These are phyloP conservation scores for Dactylis glomerata DNA, from an alignment of 176 grass and related monocot species.

Conservation along the genomic window DNA sequence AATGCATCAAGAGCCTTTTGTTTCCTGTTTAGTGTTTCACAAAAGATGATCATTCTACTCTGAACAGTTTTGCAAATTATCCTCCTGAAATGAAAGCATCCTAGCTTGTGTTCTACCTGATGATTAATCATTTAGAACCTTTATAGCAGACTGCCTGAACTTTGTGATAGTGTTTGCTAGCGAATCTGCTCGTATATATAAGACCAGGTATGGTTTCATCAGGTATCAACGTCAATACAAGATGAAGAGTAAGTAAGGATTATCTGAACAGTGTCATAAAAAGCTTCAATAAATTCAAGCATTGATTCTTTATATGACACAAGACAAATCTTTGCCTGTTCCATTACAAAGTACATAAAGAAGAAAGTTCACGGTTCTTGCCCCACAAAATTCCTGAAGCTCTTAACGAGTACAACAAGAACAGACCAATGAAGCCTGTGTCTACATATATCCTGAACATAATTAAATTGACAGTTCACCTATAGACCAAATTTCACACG, in stretches of 20 bases:
- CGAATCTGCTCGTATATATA: background rate
- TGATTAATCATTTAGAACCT: background rate
- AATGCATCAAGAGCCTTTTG: conserved; percentile 25
- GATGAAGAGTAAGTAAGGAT: background rate
- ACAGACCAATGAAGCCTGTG: background rate
- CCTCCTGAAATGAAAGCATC: conserved; percentile 1
- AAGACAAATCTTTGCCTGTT: conserved; percentile 16
- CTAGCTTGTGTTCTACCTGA: background rate
- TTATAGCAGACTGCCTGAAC: background rate
- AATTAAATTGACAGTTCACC: background rate
- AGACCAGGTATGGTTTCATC: background rate
- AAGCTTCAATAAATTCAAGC: background rate
- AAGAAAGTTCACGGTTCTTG: background rate
- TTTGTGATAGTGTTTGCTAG: background rate
- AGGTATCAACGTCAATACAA: background rate
- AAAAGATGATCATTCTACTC: background rate
- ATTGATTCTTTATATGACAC: background rate
- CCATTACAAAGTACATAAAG: conserved; percentile 4
- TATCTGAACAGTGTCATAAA: background rate
- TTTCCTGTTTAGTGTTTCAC: background rate
- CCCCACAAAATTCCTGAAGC: background rate
- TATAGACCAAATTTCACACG: background rate
- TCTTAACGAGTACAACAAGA: conserved; percentile 2
- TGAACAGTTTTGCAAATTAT: conserved; percentile 24
- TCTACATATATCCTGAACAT: background rate